phyloP scores from a whole-genome alignment of 106 monocot species.

The Allium sativum region DNA sequence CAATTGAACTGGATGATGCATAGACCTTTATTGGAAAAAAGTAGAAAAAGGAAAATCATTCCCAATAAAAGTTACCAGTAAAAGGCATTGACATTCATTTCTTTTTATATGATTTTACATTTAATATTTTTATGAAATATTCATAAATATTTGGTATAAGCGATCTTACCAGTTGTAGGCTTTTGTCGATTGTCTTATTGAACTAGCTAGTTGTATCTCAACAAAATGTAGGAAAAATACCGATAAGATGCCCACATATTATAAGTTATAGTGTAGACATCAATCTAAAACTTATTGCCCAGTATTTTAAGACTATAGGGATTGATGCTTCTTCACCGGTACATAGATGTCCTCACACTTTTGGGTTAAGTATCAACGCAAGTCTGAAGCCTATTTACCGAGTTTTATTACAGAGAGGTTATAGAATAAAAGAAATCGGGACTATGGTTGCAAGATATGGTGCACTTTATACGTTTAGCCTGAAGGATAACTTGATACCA shows the following conservation, averaged over 20 bases:
- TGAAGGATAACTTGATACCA: slow-evolving; percentile 63
- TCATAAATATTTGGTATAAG: too few relatives aligned
- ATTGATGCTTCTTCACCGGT: slow-evolving; percentile 54
- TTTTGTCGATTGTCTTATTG: slow-evolving; percentile 45
- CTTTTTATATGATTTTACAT: too few relatives aligned
- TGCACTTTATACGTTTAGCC: slow-evolving; percentile 80
- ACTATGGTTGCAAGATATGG: slow-evolving; percentile 74
- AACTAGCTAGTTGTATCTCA: slow-evolving; percentile 69
- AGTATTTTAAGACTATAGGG: slow-evolving; percentile 68
- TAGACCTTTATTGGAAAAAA: too few relatives aligned
- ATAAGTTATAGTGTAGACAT: slow-evolving; percentile 81
- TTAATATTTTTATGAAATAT: too few relatives aligned
- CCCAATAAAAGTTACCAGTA: too few relatives aligned
- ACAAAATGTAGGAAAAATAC: slow-evolving; percentile 75
- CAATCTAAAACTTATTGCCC: slow-evolving; percentile 60
- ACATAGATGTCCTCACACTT: slow-evolving; percentile 70
- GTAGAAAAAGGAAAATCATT: too few relatives aligned
- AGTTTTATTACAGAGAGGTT: slow-evolving; percentile 74
- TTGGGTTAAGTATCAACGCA: slow-evolving; percentile 75
- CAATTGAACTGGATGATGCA: too few relatives aligned
- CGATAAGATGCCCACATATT: slow-evolving; percentile 85
- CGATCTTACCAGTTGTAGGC: slow-evolving; percentile 59
- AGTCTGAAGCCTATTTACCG: slow-evolving; percentile 83
- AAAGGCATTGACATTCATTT: too few relatives aligned
- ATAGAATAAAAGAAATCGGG: slow-evolving; percentile 43